A percentile compares a stretch with the other conserved stretches of the same genome.
Evolutionary conservation across 768 basidiomycete species (phyloP).

Genomic region (Collybia sp.): DNA sequence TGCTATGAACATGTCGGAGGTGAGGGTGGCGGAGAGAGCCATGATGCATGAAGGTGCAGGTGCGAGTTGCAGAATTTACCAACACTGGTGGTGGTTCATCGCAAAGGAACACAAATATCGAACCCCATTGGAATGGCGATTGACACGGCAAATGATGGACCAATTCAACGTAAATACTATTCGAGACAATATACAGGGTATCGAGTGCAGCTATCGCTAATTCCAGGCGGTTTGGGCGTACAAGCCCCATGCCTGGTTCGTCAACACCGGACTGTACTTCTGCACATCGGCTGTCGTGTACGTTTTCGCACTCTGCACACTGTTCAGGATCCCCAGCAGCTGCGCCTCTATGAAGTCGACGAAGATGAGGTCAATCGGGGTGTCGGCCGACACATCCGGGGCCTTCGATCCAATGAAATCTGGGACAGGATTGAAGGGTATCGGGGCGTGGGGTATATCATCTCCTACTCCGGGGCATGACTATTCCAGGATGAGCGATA

Average conservation of each 20-base stretch:
- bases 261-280: constrained; percentile 47
- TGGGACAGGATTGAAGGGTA: constrained; percentile 50
- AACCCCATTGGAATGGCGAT: no score
- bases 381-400: constrained; percentile 43
- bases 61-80: no score
- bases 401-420: constrained; percentile 55
- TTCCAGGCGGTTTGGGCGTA: constrained; percentile 51
- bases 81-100: no score
- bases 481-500: constrained; percentile 21
- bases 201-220: constrained; percentile 7
- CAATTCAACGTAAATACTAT: no score
- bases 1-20: constrained; percentile 33
- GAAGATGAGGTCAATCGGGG: constrained; percentile 71
- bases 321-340: constrained; percentile 52
- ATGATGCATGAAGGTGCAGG: no score
- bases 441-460: constrained; percentile 59
- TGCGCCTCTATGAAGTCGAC: constrained; percentile 59
- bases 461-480: constrained; percentile 74
- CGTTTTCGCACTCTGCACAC: constrained; percentile 39
- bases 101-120: no score
- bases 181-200: no score
- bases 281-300: constrained; percentile 50
- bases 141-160: no score
- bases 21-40: constrained; percentile 2
- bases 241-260: constrained; percentile 48